A percentile compares a stretch with the other conserved stretches of the same genome.
Conservation (phyloP, 148 eudicot species). For the Fallopia convolvulus region DNA sequence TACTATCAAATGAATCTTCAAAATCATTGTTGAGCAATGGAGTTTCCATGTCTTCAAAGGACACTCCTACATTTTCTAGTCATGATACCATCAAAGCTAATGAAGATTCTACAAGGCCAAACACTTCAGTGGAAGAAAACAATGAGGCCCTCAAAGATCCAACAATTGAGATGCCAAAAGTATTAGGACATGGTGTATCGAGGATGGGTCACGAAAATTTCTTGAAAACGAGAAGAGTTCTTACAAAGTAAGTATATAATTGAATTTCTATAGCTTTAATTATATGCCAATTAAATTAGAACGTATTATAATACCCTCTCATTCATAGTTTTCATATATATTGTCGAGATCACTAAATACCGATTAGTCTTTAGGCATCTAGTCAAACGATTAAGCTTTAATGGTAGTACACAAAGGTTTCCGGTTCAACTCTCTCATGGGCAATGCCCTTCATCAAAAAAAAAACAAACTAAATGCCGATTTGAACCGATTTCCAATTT, state of each 20-base stretch:
- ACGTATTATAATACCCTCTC: too few species aligned
- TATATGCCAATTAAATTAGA: background rate
- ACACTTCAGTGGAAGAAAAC: too few species aligned
- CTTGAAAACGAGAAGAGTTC: slow-evolving; percentile 84
- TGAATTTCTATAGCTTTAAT: slow-evolving; percentile 26
- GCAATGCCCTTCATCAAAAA: too few species aligned
- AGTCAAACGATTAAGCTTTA: too few species aligned
- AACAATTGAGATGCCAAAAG: background rate
- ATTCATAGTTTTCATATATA: background rate
- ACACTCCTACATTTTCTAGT: background rate
- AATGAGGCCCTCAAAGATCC: background rate
- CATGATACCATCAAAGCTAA: background rate
- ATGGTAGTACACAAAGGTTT: too few species aligned
- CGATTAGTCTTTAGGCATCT: too few species aligned
- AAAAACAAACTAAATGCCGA: background rate
- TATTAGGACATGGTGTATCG: slow-evolving; percentile 34
- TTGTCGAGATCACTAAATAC: too few species aligned
- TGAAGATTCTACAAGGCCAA: too few species aligned
- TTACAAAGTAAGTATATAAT: slow-evolving; percentile 31
- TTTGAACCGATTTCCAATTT: background rate
- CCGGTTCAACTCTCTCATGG: too few species aligned
- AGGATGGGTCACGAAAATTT: slow-evolving; percentile 73
- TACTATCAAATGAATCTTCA: background rate
- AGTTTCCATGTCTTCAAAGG: background rate
- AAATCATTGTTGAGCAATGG: background rate